These are phyloP conservation scores for Botryosphaeria dothidea DNA, from an alignment of 2,329 filamentous ascomycete genomes.

Conservation along the genomic window DNA sequence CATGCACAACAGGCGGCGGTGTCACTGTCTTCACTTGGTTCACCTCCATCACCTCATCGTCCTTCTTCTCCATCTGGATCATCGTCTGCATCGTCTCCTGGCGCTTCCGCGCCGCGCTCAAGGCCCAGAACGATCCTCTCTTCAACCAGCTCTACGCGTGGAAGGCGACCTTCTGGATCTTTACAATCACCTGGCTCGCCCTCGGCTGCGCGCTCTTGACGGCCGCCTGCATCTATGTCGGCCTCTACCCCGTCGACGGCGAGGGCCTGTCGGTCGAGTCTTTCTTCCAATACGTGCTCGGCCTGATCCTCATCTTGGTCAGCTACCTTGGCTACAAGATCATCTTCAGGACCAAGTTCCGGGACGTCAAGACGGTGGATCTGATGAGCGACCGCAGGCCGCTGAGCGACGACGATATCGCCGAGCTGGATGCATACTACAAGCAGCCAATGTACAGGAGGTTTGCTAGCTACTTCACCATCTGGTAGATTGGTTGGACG, in stretches of 20 bases:
- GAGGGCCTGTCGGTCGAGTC: slow-evolving; percentile 10
- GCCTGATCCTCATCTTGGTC: slow-evolving; percentile 13
- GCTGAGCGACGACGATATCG: slow-evolving; percentile 1
- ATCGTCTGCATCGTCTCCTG: slow-evolving; percentile 35
- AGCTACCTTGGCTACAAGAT: slow-evolving; percentile 14
- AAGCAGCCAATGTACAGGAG: background rate
- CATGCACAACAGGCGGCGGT: slow-evolving; percentile 23
- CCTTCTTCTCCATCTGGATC: slow-evolving; percentile 38
- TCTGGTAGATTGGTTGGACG: slow-evolving; percentile 16
- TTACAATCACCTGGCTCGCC: slow-evolving; percentile 31
- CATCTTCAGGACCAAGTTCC: slow-evolving; percentile 12
- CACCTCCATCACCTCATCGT: slow-evolving; percentile 32
- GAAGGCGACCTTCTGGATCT: slow-evolving; percentile 30
- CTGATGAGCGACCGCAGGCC: background rate
- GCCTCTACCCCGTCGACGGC: slow-evolving; percentile 12
- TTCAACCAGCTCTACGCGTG: slow-evolving; percentile 33
- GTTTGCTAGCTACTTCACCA: slow-evolving; percentile 16
- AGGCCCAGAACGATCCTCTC: slow-evolving; percentile 29
- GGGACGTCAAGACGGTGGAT: slow-evolving; percentile 4
- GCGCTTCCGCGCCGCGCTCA: slow-evolving; percentile 33
- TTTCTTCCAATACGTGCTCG: slow-evolving; percentile 19
- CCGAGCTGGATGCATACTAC: slow-evolving; percentile 17
- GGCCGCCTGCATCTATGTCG: slow-evolving; percentile 14
- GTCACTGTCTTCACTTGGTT: slow-evolving; percentile 31
- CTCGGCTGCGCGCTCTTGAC: slow-evolving; percentile 21